These are phyloP conservation scores for Mycena metata DNA, from an alignment of 768 basidiomycete species.

Conservation along the genomic window DNA sequence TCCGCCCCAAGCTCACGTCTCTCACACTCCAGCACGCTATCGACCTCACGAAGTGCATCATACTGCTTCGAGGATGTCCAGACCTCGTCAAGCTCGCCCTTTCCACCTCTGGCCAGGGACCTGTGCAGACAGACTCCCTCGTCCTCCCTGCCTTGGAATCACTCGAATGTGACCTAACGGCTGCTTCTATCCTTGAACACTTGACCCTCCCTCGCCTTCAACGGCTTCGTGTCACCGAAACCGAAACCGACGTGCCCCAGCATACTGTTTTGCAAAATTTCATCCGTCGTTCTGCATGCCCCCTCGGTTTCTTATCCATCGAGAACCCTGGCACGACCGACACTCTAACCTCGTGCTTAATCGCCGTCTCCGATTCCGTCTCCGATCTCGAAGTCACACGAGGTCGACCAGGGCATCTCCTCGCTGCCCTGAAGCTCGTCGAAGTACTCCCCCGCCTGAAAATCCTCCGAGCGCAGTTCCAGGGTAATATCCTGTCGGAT, in stretches of 20 bases:
- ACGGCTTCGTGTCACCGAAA: background rate
- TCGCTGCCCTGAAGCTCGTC: background rate
- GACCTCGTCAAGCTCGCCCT: too few relatives aligned
- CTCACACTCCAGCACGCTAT: too few relatives aligned
- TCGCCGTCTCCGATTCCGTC: background rate
- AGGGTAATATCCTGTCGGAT: background rate
- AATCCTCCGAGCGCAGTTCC: too few relatives aligned
- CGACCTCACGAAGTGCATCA: too few relatives aligned
- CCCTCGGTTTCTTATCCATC: too few relatives aligned
- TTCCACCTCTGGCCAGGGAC: too few relatives aligned
- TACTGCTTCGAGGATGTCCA: too few relatives aligned
- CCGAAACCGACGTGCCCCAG: background rate
- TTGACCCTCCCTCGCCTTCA: constrained; percentile 20
- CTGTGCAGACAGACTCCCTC: too few relatives aligned
- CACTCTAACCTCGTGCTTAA: background rate
- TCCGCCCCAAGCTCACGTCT: too few relatives aligned
- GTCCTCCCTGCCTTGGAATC: background rate
- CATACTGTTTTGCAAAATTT: background rate
- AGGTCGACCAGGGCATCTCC: background rate
- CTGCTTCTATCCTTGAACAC: background rate
- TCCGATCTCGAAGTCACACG: background rate
- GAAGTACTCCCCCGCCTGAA: background rate
- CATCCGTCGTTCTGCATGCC: background rate
- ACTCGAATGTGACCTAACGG: background rate
- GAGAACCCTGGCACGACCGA: rapidly evolving